Evolutionary conservation across 2,329 filamentous ascomycete species (phyloP).

Genomic region (Cordyceps militaris): DNA sequence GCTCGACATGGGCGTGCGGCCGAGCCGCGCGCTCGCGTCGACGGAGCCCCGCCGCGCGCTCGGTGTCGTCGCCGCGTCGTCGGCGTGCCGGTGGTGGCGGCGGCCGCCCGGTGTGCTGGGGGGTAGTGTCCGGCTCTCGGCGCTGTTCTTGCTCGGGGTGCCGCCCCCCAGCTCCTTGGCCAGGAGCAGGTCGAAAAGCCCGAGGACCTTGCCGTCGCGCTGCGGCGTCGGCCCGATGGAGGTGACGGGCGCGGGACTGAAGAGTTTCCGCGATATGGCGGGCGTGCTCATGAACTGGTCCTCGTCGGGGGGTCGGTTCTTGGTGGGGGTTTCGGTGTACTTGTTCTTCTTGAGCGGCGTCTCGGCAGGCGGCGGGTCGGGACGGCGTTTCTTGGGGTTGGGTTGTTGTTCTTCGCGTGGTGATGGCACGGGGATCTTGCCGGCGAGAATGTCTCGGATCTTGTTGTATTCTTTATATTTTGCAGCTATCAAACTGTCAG

Average conservation of each 20-base stretch:
- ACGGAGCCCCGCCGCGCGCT: slow-evolving; percentile 33
- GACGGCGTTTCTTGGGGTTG: slow-evolving; percentile 33
- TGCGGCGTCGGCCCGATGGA: slow-evolving; percentile 74
- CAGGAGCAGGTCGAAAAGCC: slow-evolving; percentile 65
- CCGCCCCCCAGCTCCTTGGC: slow-evolving; percentile 42
- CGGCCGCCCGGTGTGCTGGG: slow-evolving; percentile 17
- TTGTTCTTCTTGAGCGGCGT: slow-evolving; percentile 48
- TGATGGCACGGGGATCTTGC: slow-evolving; percentile 40
- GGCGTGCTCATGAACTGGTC: slow-evolving; percentile 47
- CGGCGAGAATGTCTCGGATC: slow-evolving; percentile 50
- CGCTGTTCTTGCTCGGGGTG: slow-evolving; percentile 40
- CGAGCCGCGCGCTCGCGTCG: slow-evolving; percentile 26
- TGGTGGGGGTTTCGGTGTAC: slow-evolving; percentile 41
- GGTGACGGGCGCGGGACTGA: slow-evolving; percentile 51
- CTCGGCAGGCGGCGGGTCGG: slow-evolving; percentile 28
- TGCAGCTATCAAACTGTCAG: slow-evolving; percentile 37
- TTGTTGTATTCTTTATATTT: slow-evolving; percentile 75
- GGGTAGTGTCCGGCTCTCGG: slow-evolving; percentile 10
- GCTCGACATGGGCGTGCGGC: slow-evolving; percentile 45
- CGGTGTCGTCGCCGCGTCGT: slow-evolving; percentile 41
- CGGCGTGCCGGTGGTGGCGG: slow-evolving; percentile 12
- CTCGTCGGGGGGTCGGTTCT: slow-evolving; percentile 30
- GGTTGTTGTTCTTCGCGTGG: slow-evolving; percentile 29
- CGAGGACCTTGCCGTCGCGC: slow-evolving; percentile 67
- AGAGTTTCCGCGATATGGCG: slow-evolving; percentile 49